Percentiles rank a stretch among this genome's conserved stretches.
Evolutionary conservation across 179 eudicot genomes (phyloP).

Genomic region (Silene noctiflora): DNA sequence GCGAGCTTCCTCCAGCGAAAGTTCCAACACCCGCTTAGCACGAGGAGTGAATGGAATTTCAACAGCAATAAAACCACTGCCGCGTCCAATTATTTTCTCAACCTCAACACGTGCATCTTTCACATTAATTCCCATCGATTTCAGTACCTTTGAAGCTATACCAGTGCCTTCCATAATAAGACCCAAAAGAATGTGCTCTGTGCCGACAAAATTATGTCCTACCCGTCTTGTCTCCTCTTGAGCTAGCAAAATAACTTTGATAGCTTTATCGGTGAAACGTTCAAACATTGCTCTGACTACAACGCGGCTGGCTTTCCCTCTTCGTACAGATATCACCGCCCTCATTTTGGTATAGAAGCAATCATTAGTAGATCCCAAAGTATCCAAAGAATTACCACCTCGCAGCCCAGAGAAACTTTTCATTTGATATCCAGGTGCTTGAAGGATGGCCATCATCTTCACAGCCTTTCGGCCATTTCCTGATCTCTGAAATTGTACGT

Average conservation of each 20-base stretch:
- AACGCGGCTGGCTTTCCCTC: conserved; percentile 47
- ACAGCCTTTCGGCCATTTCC: conserved; percentile 39
- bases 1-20: conserved; percentile 87
- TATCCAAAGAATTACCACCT: conserved; percentile 55
- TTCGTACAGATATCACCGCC: conserved; percentile 33
- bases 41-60: conserved; percentile 97
- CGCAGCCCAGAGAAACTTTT: conserved; percentile 68
- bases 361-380: conserved; percentile 35
- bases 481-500: conserved; percentile 49
- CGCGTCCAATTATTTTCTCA: conserved; percentile 92
- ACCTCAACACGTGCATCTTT: conserved; percentile 96
- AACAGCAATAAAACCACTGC: conserved; percentile 85
- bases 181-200: conserved; percentile 89
- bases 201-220: conserved; percentile 95
- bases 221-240: conserved; percentile 92
- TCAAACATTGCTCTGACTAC: conserved; percentile 85
- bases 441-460: conserved; percentile 51
- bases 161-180: conserved; percentile 97
- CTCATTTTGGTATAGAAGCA: conserved; percentile 38
- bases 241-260: conserved; percentile 92
- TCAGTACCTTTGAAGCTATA: conserved; percentile 91
- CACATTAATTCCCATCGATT: conserved; percentile 87
- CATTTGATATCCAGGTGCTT: conserved; percentile 42
- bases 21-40: conserved; percentile 89
- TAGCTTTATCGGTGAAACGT: conserved; percentile 90